phyloP scores from a whole-genome alignment of 129 eudicot species.

The Kitagawia praeruptora region DNA sequence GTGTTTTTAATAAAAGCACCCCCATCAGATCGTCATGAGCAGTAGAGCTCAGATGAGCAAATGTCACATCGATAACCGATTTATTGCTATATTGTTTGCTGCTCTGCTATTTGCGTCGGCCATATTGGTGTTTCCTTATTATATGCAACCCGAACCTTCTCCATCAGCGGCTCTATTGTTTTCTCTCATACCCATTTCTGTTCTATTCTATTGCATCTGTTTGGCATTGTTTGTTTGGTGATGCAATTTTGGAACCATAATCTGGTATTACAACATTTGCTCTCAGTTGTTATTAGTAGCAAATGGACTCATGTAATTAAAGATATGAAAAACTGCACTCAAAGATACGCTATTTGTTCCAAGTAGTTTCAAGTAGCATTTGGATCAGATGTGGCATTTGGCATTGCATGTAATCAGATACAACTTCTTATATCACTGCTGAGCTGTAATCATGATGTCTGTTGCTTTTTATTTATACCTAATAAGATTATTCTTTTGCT shows the following conservation, averaged over 20 bases:
- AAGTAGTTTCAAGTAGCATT: background rate
- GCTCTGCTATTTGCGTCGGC: background rate
- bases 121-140: conserved; percentile 5
- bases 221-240: conserved; percentile 1
- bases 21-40: background rate
- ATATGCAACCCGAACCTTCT: conserved; percentile 11
- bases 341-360: background rate
- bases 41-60: background rate
- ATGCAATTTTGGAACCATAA: background rate
- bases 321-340: background rate
- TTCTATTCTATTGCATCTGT: background rate
- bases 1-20: background rate
- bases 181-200: conserved; percentile 4
- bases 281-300: background rate
- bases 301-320: background rate
- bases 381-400: background rate
- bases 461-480: too few species aligned
- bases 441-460: too few species aligned
- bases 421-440: too few species aligned
- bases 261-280: background rate
- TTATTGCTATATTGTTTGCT: background rate
- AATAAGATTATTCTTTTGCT: too few species aligned
- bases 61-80: background rate
- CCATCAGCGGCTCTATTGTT: conserved; percentile 1
- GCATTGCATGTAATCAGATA: background rate